Evolutionary conservation across 2,329 filamentous ascomycete genomes (phyloP), one percentile per base, ranked within the genome.

Genomic region (Claviceps maximensis): DNA sequence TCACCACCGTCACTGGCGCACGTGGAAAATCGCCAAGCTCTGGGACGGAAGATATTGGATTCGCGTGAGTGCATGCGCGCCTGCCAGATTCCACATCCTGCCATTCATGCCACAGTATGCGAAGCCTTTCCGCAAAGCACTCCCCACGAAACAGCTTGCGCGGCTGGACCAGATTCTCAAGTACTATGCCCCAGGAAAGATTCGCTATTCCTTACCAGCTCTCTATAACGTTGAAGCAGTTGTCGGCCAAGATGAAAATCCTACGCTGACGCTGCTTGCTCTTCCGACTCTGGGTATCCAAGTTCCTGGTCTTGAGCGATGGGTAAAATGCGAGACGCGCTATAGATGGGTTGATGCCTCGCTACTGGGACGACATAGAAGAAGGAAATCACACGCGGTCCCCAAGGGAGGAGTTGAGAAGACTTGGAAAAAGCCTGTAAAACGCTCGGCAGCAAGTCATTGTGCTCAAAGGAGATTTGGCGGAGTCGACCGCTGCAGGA

Each of bases 1-100:
- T 7, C 54, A 54, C 29, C 54, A 54, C 29, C 47, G 33, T 15
- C 50, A 54, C 31, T 60, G 71, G 66, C 55, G 59, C 9, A 60
- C 58, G 27, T 70, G 67, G 65, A 66, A 62, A 47, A 61, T 57
- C 21, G 58, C 61, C 13, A 62, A 63, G 47, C 62, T 76, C 52
- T 85, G 74, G 68, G 82, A 85, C 62, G 77, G 79, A 0, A 77
- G 82, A 2, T 84, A 75, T 64, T 85, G 82, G 82, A 65, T 83
- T 17, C 70, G 73, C 17, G 53, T 80, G 10, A 64, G 65, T 21
- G 66, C 71, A 47, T 71, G 72, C 5, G 64, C 73, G 7, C 71
- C 71, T 3, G 68, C 67, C 49, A 62, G 63, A 15, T 65, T 77
- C 17, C 61, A 67, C 19, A 56, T 81, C 2, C 69, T 68, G 36